Conservation (phyloP, 257 asterid species). For the Solanum gracilifrons region DNA sequence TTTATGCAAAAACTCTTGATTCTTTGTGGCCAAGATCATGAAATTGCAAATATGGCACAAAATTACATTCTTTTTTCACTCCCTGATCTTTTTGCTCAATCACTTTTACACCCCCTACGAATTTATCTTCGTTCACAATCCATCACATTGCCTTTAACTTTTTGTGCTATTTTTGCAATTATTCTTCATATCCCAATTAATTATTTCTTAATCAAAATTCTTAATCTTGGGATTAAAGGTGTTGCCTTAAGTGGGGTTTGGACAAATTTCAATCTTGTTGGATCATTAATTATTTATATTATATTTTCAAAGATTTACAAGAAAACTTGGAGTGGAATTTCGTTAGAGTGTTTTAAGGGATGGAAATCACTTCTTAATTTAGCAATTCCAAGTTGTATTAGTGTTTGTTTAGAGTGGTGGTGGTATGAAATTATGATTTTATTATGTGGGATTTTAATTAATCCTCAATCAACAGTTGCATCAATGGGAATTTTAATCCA, state of each 20-base stretch:
- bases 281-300: constrained; percentile 11
- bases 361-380: constrained; percentile 17
- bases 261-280: constrained; percentile 28
- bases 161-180: constrained; percentile 17
- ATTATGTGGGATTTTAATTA: constrained; percentile 18
- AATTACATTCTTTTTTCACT: constrained; percentile 17
- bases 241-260: constrained; percentile 26
- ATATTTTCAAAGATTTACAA: constrained; percentile 1
- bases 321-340: constrained; percentile 23
- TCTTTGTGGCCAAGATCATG: constrained; percentile 21
- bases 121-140: constrained; percentile 30
- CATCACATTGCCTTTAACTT: constrained; percentile 28
- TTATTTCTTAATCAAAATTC: constrained; percentile 15
- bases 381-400: constrained; percentile 28
- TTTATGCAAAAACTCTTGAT: constrained; percentile 21
- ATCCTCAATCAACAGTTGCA: constrained; percentile 24
- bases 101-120: constrained; percentile 25
- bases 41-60: constrained; percentile 20
- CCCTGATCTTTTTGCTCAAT: constrained; percentile 20
- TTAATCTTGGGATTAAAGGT: constrained; percentile 24
- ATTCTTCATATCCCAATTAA: constrained; percentile 23
- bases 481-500: constrained; percentile 33
- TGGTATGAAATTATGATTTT: constrained; percentile 37
- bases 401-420: constrained; percentile 39
- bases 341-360: constrained; percentile 9